Evolutionary conservation across 768 basidiomycete species (phyloP).

Genomic region (Mycena haematopus): DNA sequence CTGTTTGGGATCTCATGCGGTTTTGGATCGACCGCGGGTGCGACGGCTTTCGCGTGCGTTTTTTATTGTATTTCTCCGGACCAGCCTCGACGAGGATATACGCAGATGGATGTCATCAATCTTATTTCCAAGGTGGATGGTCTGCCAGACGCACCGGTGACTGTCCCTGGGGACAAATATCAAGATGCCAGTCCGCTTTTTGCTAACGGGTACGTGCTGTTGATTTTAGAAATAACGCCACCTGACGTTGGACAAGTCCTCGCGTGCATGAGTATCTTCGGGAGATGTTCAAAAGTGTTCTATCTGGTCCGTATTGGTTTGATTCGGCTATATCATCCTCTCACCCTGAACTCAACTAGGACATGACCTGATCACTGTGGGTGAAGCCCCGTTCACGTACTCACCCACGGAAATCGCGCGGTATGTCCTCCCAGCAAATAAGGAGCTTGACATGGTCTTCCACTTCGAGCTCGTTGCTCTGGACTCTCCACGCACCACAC

Average conservation of each 20-base stretch:
- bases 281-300: slow-evolving; percentile 68
- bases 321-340: slow-evolving; percentile 8
- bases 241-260: slow-evolving; percentile 48
- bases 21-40: slow-evolving; percentile 81
- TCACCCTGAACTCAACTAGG: slow-evolving; percentile 38
- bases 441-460: slow-evolving; percentile 72
- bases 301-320: slow-evolving; percentile 53
- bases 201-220: slow-evolving; percentile 58
- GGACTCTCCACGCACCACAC: slow-evolving; percentile 50
- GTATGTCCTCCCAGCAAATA: slow-evolving; percentile 62
- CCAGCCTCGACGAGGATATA: neutral
- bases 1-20: slow-evolving; percentile 68
- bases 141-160: slow-evolving; percentile 70
- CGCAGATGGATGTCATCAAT: slow-evolving; percentile 77
- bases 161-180: slow-evolving; percentile 53
- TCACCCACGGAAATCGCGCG: slow-evolving; percentile 55
- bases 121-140: slow-evolving; percentile 67
- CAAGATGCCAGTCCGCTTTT: slow-evolving; percentile 61
- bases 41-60: slow-evolving; percentile 74
- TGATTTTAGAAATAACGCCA: neutral
- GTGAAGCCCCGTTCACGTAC: slow-evolving; percentile 67
- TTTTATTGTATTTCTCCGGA: neutral
- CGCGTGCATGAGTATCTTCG: slow-evolving; percentile 69
- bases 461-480: slow-evolving; percentile 68
- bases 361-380: slow-evolving; percentile 67